Evolutionary conservation across 2,329 filamentous ascomycete genomes (phyloP), one percentile per base, ranked within the genome.

Genomic region (Epichloe elymi): DNA sequence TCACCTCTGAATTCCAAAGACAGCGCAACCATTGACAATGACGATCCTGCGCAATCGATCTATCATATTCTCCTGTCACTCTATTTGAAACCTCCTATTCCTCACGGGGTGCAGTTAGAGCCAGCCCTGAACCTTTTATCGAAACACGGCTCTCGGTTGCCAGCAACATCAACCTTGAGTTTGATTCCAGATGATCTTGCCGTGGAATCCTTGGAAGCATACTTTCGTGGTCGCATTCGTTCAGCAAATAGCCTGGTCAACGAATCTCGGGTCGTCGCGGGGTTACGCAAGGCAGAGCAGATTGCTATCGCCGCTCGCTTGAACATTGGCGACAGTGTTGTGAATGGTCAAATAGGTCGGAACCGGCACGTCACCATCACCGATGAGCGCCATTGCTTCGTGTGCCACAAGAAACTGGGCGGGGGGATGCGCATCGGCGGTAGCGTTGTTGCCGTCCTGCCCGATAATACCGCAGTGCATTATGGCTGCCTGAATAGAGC

Each of bases 331-430:
- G 82, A 87, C 53, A 76, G 79, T 12, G 57, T 70, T n/a, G 66
- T 69, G 1, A 69, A 71, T 26, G 73, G 73, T 0, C 75, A 78
- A 54, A 72, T 70, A 45, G 77, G 76, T 11, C 70, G 74, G 49
- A 80, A 76, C 58, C 68, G 76, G 50, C 78, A 88, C 57, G 89
- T 96, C 11, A 80, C 88, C 19, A 82, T 98, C 48, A 81, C 79
- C 10, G 91, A 98, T 60, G 91, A 97, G 63, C 75, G 88, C 48
- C 84, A 95, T 50, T 98, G 93, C 65, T 83, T 86, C 12, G 87
- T 95, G 15, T 98, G 93, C 65, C 86, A 95, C 67, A 97, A 96
- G 74, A 75, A 93, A 57, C 78, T 98, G 57, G 91, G 90, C 1
- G 85, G 88, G 1, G 66, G 66, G 62, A 96, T 96, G 74, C 74